These are phyloP conservation scores for Colletotrichum godetiae DNA, from an alignment of 2,329 filamentous ascomycete genomes.

Conservation along the genomic window DNA sequence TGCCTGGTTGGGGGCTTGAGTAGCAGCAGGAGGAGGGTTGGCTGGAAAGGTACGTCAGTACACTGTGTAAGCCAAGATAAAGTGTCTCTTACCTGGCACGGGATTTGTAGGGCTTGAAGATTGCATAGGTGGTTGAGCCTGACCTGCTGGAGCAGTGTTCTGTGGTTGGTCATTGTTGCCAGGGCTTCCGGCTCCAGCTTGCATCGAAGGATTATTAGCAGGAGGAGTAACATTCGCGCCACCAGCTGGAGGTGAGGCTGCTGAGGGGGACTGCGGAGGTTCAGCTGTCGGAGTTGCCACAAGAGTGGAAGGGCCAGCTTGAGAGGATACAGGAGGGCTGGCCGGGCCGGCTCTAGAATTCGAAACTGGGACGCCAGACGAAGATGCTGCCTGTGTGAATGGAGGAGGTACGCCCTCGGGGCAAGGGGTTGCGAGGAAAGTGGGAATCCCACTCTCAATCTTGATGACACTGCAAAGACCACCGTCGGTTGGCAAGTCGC, in stretches of 20 bases:
- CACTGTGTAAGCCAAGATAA: not conserved
- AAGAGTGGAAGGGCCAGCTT: not conserved
- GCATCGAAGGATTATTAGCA: not conserved
- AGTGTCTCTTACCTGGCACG: not conserved
- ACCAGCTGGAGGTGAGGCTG: not conserved
- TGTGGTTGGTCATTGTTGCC: not conserved
- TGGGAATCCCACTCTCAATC: conserved; percentile 7
- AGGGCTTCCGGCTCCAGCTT: not conserved
- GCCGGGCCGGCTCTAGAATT: not conserved
- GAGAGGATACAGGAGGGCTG: not conserved
- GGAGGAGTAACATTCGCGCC: not conserved
- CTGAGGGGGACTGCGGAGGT: not conserved
- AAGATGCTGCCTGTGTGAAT: not conserved
- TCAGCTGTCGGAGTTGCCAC: not conserved
- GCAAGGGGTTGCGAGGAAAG: conserved; percentile 13
- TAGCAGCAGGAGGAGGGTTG: not conserved
- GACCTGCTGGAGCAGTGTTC: not conserved
- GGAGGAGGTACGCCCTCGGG: not conserved
- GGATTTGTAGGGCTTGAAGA: not conserved
- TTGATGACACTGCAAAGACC: conserved; percentile 12
- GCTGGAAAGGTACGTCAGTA: conserved; percentile 1
- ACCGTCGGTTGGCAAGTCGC: not conserved
- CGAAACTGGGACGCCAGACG: not conserved
- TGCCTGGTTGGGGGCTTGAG: not conserved
- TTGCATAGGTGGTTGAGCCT: not conserved